These are phyloP conservation scores for Monosiga brevicollis DNA, from an alignment of 78 protist genomes.

Conservation along the genomic window DNA sequence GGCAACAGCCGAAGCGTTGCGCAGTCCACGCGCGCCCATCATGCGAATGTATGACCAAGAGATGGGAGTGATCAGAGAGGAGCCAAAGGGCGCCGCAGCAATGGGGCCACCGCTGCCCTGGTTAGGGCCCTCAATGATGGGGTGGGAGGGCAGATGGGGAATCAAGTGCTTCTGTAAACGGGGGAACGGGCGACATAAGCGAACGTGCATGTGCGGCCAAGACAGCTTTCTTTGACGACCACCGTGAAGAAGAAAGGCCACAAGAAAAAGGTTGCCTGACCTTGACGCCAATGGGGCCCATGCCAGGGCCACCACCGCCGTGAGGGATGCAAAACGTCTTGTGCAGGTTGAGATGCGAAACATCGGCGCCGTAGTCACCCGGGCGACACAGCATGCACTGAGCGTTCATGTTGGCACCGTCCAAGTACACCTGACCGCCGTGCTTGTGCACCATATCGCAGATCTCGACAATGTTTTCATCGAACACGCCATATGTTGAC, in stretches of 20 bases:
- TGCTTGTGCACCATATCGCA: conserved; percentile 62
- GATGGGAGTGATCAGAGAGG: conserved; percentile 82
- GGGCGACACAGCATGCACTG: conserved; percentile 87
- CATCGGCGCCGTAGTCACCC: conserved; percentile 93
- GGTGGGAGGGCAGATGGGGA: no score
- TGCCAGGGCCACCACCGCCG: conserved; percentile 99
- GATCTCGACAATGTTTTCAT: conserved; percentile 57
- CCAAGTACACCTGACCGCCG: conserved; percentile 96
- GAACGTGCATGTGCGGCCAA: no score
- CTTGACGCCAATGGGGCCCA: conserved; percentile 92
- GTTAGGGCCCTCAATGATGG: no score
- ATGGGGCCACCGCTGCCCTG: no score
- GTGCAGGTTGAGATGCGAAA: conserved; percentile 95
- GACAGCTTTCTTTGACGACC: no score
- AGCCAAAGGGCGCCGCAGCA: conserved; percentile 85
- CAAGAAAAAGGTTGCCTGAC: not conserved
- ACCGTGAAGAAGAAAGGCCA: not conserved
- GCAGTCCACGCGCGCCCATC: conserved; percentile 81
- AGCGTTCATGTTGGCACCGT: conserved; percentile 98
- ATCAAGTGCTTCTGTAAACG: no score
- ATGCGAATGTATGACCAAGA: conserved; percentile 69
- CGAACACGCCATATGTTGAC: conserved; percentile 95
- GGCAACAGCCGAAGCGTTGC: conserved; percentile 71
- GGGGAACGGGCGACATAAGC: no score
- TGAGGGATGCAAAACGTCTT: conserved; percentile 97